Percentiles rank a stretch among this genome's conserved stretches.
Conservation (phyloP, 2,329 filamentous ascomycete genomes). For the Truncatella angustata region DNA sequence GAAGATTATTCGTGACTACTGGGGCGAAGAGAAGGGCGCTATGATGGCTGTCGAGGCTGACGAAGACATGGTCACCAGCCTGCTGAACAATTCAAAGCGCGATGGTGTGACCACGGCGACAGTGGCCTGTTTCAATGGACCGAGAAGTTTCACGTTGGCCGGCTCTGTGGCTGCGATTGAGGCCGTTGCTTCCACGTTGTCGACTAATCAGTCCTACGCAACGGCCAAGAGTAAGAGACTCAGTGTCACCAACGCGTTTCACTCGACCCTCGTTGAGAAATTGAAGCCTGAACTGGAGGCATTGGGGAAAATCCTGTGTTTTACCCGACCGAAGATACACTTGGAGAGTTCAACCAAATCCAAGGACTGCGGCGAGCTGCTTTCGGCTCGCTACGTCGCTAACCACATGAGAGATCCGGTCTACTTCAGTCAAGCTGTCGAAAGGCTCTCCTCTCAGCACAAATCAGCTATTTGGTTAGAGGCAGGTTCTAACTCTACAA, state of each 20-base stretch:
- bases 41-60: conserved; percentile 39
- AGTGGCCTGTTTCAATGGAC: conserved; percentile 47
- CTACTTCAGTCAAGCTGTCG: conserved; percentile 28
- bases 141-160: conserved; percentile 27
- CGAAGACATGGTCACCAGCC: conserved; percentile 17
- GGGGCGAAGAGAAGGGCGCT: conserved; percentile 33
- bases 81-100: conserved; percentile 19
- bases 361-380: too few relatives aligned
- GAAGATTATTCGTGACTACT: conserved; percentile 25
- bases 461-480: conserved; percentile 29
- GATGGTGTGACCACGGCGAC: conserved; percentile 2
- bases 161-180: conserved; percentile 25
- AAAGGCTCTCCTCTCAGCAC: conserved; percentile 21
- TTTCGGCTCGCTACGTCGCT: conserved; percentile 20
- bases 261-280: conserved; percentile 27
- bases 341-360: too few relatives aligned
- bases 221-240: conserved; percentile 22
- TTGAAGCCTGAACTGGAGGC: background rate
- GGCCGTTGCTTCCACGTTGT: conserved; percentile 12
- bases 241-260: conserved; percentile 20
- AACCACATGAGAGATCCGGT: conserved; percentile 32
- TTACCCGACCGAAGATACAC: too few relatives aligned
- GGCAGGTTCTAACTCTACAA: conserved; percentile 30
- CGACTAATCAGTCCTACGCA: background rate
- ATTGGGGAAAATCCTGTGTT: too few relatives aligned